phyloP scores from a whole-genome alignment of 768 basidiomycete genomes.

The Russula foetens region DNA sequence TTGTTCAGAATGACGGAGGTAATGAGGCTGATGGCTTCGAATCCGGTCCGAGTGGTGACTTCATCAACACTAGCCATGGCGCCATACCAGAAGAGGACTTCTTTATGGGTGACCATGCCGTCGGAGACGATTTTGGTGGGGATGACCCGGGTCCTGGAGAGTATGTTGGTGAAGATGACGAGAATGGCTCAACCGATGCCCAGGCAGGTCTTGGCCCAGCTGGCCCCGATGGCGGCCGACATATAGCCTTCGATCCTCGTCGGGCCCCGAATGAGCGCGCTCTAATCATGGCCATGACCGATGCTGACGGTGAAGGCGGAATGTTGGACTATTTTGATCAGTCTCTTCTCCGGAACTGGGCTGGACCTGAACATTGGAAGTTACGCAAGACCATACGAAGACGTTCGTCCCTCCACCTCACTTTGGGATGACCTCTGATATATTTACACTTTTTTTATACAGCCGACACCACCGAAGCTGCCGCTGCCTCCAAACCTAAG shows the following conservation, averaged over 20 bases:
- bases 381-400: conserved; percentile 70
- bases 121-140: conserved; percentile 39
- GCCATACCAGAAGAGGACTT: conserved; percentile 48
- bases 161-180: conserved; percentile 30
- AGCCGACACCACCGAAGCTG: conserved; percentile 44
- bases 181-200: conserved; percentile 33
- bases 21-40: conserved; percentile 31
- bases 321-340: conserved; percentile 89
- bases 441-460: conserved; percentile 20
- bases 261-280: conserved; percentile 68
- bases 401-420: conserved; percentile 39
- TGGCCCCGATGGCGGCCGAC: conserved; percentile 44
- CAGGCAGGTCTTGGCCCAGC: conserved; percentile 34
- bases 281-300: conserved; percentile 80
- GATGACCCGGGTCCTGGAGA: conserved; percentile 19
- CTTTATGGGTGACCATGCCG: conserved; percentile 55
- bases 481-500: conserved; percentile 40
- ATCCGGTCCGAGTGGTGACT: conserved; percentile 29
- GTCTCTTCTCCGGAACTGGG: conserved; percentile 88
- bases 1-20: conserved; percentile 36
- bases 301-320: conserved; percentile 50
- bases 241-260: conserved; percentile 81
- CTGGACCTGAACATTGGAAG: conserved; percentile 99
- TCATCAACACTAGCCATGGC: conserved; percentile 32
- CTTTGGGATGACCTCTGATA: conserved; percentile 2